Evolutionary conservation across 371 early-diverging fungal species (phyloP), one percentile per base, ranked within the genome.

Genomic region (Nosema granulosis): DNA sequence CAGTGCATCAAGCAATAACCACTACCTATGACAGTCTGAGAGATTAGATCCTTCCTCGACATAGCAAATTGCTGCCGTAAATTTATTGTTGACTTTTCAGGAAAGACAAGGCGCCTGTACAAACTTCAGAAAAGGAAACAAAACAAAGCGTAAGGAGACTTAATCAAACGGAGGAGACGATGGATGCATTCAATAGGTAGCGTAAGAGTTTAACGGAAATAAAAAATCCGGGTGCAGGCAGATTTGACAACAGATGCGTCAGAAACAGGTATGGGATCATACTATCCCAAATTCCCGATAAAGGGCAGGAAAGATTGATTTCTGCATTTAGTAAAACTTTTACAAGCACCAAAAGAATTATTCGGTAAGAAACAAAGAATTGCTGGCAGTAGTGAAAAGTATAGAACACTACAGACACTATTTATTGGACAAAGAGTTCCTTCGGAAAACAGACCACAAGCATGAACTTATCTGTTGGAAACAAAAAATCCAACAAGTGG

Each of bases 21-120:
- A 73, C 16, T 20, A 52, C 75, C 75, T 18, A 12, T 4, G 3
- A 75, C n/a, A 2, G 28, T 35, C 12, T 52, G 31, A 4, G 66
- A 80, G 31, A 18, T 80, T 49, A 1, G 52, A 71, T 20, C 54
- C 12, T 78, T 63, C 32, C 31, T 76, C 11, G 80, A 78, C 3
- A 26, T 70, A 1, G 3, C 78, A 11, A 66, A 59, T 38, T 71
- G 66, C 2, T 32, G 9, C 61, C 50, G 71, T 13, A 35, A 58
- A 28, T 80, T 77, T 70, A n/a, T n/a, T n/a, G n/a, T n/a, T n/a
- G n/a, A n/a, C n/a, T n/a, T n/a, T n/a, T n/a, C n/a, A n/a, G n/a
- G n/a, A n/a, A n/a, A n/a, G n/a, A n/a, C n/a, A n/a, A n/a, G n/a
- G n/a, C n/a, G n/a, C n/a, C n/a, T n/a, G n/a, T n/a, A n/a, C n/a